Evolutionary conservation across 257 asterid genomes (phyloP).

Genomic region (Penstemon newberryi): DNA sequence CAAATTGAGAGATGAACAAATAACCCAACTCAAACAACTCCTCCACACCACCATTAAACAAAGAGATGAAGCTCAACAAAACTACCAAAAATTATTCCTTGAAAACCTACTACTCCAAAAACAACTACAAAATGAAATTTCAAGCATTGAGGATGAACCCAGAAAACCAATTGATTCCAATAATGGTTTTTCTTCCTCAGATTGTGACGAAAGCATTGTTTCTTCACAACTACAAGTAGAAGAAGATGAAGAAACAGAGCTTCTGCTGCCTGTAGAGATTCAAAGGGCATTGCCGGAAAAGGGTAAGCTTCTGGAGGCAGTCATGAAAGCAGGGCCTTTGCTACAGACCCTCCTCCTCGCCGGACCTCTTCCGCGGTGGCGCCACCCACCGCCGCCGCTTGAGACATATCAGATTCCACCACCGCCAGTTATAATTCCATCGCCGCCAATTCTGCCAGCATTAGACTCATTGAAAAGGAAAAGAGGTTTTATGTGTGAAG

Average conservation of each 20-base stretch:
- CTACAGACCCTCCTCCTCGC: slow-evolving; percentile 82
- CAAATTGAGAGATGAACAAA: slow-evolving; percentile 54
- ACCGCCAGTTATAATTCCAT: slow-evolving; percentile 59
- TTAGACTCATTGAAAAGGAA: slow-evolving; percentile 42
- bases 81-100: slow-evolving; percentile 43
- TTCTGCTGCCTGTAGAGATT: slow-evolving; percentile 25
- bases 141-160: slow-evolving; percentile 65
- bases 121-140: slow-evolving; percentile 52
- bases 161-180: slow-evolving; percentile 36
- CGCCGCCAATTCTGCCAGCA: slow-evolving; percentile 33
- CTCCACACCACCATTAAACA: slow-evolving; percentile 51
- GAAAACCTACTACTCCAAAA: slow-evolving; percentile 55
- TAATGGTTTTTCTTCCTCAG: slow-evolving; percentile 56
- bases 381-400: slow-evolving; percentile 98
- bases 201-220: slow-evolving; percentile 83
- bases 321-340: slow-evolving; percentile 89
- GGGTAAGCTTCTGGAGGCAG: slow-evolving; percentile 80
- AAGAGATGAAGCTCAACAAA: slow-evolving; percentile 61
- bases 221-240: slow-evolving; percentile 42
- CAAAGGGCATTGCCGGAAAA: slow-evolving; percentile 73
- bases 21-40: slow-evolving; percentile 52
- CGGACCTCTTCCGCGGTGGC: slow-evolving; percentile 94
- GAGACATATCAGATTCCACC: slow-evolving; percentile 75
- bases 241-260: no score
- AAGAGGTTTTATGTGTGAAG: slow-evolving; percentile 45